A percentile compares a stretch with the other conserved stretches of the same genome.
Evolutionary conservation across 2,329 filamentous ascomycete species (phyloP).

Genomic region (Parastagonospora nodorum): DNA sequence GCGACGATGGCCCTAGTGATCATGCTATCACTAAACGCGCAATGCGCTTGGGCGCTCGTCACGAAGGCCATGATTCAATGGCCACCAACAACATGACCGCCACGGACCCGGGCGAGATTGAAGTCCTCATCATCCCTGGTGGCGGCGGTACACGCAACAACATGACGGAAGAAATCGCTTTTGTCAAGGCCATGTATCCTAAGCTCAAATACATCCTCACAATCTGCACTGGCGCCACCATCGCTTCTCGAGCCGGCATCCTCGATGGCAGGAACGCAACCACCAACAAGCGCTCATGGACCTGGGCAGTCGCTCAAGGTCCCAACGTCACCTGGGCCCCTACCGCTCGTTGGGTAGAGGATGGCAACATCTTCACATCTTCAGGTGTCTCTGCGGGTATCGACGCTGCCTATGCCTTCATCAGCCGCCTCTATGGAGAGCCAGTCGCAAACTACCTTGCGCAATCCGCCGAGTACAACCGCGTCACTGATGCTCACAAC

Average conservation of each 20-base stretch:
- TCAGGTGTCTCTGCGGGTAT: constrained; percentile 68
- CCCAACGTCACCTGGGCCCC: constrained; percentile 60
- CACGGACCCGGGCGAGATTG: constrained; percentile 46
- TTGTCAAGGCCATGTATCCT: constrained; percentile 55
- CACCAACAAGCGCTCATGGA: constrained; percentile 67
- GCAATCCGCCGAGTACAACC: constrained; percentile 60
- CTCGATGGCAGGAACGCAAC: constrained; percentile 66
- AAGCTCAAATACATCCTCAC: constrained; percentile 61
- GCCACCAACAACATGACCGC: constrained; percentile 5
- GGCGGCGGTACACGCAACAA: constrained; percentile 56
- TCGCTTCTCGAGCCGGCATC: constrained; percentile 64
- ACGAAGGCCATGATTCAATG: constrained; percentile 4
- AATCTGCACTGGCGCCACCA: constrained; percentile 67
- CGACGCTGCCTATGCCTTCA: constrained; percentile 63
- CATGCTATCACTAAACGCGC: constrained; percentile 12
- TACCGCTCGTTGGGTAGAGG: constrained; percentile 63
- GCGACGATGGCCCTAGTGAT: constrained; percentile 10
- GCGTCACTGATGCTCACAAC: constrained; percentile 53
- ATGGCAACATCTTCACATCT: constrained; percentile 69
- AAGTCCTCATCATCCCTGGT: constrained; percentile 69
- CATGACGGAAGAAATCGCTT: constrained; percentile 50
- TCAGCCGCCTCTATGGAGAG: constrained; percentile 60
- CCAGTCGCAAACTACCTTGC: constrained; percentile 56
- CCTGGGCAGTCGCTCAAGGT: constrained; percentile 52
- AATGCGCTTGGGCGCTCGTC: constrained; percentile 4